Conservation (phyloP, 495 filamentous ascomycete genomes). For the Penicillium dipodomyicola region DNA sequence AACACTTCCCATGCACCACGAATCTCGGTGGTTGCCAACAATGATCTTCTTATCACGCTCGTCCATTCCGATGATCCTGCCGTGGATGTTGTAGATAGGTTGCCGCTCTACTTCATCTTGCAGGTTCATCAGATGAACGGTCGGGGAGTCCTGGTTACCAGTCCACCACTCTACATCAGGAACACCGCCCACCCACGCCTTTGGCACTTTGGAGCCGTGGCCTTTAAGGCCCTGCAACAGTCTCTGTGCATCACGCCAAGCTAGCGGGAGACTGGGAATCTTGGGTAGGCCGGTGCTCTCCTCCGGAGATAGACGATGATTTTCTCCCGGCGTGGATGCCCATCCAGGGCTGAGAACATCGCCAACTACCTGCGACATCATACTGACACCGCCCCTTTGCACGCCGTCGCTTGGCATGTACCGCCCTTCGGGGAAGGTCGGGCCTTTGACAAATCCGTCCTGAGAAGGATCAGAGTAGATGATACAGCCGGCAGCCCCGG, state of each 20-base stretch:
- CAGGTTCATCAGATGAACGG: conserved; percentile 79
- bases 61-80: conserved; percentile 76
- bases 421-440: conserved; percentile 68
- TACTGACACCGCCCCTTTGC: conserved; percentile 76
- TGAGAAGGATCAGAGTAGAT: conserved; percentile 88
- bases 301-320: conserved; percentile 60
- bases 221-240: conserved; percentile 76
- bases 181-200: conserved; percentile 75
- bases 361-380: conserved; percentile 78
- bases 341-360: conserved; percentile 88
- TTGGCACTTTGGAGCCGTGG: conserved; percentile 65
- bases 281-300: conserved; percentile 69
- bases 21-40: conserved; percentile 90
- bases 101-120: conserved; percentile 81
- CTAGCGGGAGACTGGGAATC: conserved; percentile 84
- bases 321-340: conserved; percentile 67
- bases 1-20: conserved; percentile 85
- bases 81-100: conserved; percentile 87
- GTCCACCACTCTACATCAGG: conserved; percentile 81
- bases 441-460: conserved; percentile 69
- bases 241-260: conserved; percentile 82
- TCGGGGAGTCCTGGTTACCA: conserved; percentile 70
- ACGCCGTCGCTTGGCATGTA: conserved; percentile 78
- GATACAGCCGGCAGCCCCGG: conserved; percentile 80
- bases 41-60: conserved; percentile 81